phyloP scores from a whole-genome alignment of 2,329 filamentous ascomycete genomes.

The Cryoendolithus antarcticus region DNA sequence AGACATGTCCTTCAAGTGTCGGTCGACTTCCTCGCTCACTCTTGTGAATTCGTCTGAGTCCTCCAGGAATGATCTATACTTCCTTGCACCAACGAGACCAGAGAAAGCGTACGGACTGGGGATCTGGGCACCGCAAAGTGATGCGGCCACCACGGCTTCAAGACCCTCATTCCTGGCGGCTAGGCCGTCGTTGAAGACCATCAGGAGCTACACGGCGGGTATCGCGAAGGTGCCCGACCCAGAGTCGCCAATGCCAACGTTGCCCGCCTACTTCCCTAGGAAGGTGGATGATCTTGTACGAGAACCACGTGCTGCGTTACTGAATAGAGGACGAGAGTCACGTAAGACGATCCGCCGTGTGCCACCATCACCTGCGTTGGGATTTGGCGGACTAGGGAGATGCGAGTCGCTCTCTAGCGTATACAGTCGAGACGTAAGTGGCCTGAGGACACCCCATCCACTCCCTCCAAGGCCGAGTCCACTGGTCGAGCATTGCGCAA shows the following conservation, averaged over 20 bases:
- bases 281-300: slow-evolving; percentile 8
- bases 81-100: slow-evolving; percentile 8
- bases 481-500: no score
- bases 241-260: slow-evolving; percentile 13
- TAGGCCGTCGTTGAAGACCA: slow-evolving; percentile 14
- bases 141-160: background rate
- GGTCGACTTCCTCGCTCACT: slow-evolving; percentile 16
- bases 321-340: slow-evolving; percentile 3
- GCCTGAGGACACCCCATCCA: slow-evolving; percentile 5
- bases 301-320: slow-evolving; percentile 6
- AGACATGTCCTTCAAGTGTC: slow-evolving; percentile 22
- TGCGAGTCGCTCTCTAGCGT: slow-evolving; percentile 16
- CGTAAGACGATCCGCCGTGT: slow-evolving; percentile 7
- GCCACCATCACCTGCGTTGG: slow-evolving; percentile 7
- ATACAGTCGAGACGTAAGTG: slow-evolving; percentile 19
- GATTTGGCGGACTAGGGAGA: slow-evolving; percentile 5
- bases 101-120: slow-evolving; percentile 12
- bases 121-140: slow-evolving; percentile 11
- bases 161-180: slow-evolving; percentile 11
- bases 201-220: slow-evolving; percentile 11
- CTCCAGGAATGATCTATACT: slow-evolving; percentile 3
- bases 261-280: slow-evolving; percentile 15
- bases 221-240: slow-evolving; percentile 7
- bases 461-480: no score
- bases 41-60: slow-evolving; percentile 7